Percentiles rank a stretch among this genome's conserved stretches.
Conservation (phyloP, 73 alveolate species). For the Breviolum minutum region DNA sequence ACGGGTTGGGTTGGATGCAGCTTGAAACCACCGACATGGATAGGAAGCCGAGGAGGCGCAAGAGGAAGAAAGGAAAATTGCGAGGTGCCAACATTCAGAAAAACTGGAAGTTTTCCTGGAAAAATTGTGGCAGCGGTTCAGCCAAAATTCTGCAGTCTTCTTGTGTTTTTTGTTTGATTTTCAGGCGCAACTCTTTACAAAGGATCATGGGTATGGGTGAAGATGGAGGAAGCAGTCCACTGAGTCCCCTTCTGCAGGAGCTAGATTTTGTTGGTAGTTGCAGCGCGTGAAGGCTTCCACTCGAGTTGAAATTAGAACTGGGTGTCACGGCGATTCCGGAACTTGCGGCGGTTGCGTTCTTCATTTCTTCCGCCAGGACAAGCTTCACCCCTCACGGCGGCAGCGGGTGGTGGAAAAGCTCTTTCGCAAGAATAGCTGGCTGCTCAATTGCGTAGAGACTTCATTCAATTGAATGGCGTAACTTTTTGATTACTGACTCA, state of each 20-base stretch:
- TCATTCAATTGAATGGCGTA: no score
- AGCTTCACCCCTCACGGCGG: constrained; percentile 26
- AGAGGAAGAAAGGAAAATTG: constrained; percentile 7
- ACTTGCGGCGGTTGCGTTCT: not conserved
- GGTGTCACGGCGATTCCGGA: not conserved
- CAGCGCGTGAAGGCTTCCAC: not conserved
- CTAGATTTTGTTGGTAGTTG: not conserved
- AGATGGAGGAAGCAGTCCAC: not conserved
- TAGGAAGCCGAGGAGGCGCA: constrained; percentile 53
- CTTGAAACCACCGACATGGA: not conserved
- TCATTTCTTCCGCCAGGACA: not conserved
- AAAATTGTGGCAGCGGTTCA: not conserved
- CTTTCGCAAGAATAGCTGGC: constrained; percentile 2
- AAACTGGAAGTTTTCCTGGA: not conserved
- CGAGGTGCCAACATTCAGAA: constrained; percentile 10
- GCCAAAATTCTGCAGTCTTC: no score
- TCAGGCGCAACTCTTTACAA: constrained; percentile 52
- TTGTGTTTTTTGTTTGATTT: not conserved
- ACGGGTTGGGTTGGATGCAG: no score
- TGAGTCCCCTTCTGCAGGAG: constrained; percentile 39
- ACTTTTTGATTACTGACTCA: not conserved
- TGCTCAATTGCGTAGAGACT: not conserved
- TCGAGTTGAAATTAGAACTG: not conserved
- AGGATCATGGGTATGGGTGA: constrained; percentile 45
- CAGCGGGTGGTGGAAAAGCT: constrained; percentile 75